Evolutionary conservation across 441 rosid genomes (phyloP).

Genomic region (Erodium moschatum): DNA sequence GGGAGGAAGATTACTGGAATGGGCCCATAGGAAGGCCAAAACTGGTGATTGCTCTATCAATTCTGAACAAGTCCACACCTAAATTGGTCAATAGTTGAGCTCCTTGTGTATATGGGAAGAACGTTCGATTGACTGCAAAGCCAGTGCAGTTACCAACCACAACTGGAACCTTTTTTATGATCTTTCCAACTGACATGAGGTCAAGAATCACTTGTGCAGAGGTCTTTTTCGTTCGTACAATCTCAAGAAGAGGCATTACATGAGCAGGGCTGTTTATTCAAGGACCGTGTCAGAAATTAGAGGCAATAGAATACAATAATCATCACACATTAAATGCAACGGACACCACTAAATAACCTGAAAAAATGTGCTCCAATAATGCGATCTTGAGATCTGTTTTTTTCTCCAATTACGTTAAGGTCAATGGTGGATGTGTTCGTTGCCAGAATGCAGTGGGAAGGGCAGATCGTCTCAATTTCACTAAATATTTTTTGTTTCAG

Average conservation of each 20-base stretch:
- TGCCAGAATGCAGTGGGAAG: conserved; percentile 82
- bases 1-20: conserved; percentile 58
- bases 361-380: conserved; percentile 94
- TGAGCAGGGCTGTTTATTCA: conserved; percentile 30
- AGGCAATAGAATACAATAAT: background rate
- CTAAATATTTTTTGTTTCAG: conserved; percentile 78
- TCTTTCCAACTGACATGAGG: conserved; percentile 25
- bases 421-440: conserved; percentile 86
- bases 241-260: conserved; percentile 28
- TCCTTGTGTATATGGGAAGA: conserved; percentile 24
- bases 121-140: conserved; percentile 23
- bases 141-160: conserved; percentile 28
- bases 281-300: conserved; percentile 15
- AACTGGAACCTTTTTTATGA: conserved; percentile 26
- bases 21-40: conserved; percentile 32
- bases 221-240: conserved; percentile 22
- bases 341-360: conserved; percentile 38
- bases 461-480: conserved; percentile 69
- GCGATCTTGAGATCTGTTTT: conserved; percentile 62
- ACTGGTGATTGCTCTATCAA: conserved; percentile 18
- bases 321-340: conserved; percentile 9
- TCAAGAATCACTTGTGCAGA: conserved; percentile 23
- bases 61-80: conserved; percentile 22
- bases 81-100: conserved; percentile 23
- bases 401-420: conserved; percentile 66